Percentiles rank a stretch among this genome's conserved stretches.
phyloP scores from a whole-genome alignment of 148 eudicot species.

The Suaeda aralocaspica region DNA sequence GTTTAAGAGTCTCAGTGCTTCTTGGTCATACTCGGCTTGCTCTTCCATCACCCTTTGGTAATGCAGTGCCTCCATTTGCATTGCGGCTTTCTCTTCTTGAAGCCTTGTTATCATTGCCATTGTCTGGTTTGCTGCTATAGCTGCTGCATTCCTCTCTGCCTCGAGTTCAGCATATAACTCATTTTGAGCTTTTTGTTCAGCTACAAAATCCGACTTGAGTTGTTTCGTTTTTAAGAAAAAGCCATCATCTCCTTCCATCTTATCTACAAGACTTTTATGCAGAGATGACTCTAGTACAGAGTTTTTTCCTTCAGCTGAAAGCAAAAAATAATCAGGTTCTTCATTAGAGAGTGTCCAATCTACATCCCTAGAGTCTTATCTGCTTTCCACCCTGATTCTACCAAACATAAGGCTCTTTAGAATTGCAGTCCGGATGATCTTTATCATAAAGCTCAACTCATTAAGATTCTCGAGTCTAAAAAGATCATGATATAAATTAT shows the following conservation, averaged over 20 bases:
- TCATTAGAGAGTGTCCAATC: too few relatives aligned
- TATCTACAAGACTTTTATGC: constrained; percentile 45
- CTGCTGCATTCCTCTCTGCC: constrained; percentile 88
- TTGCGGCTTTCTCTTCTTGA: constrained; percentile 91
- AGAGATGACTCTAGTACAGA: constrained; percentile 39
- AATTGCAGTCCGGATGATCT: too few relatives aligned
- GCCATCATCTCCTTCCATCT: constrained; percentile 38
- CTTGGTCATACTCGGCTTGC: constrained; percentile 92
- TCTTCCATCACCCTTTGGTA: constrained; percentile 98
- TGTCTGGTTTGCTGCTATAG: constrained; percentile 81
- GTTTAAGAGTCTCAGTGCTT: constrained; percentile 77
- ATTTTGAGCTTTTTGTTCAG: constrained; percentile 57
- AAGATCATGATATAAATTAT: too few relatives aligned
- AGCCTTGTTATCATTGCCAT: constrained; percentile 98
- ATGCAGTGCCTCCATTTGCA: constrained; percentile 96
- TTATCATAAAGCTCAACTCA: too few relatives aligned
- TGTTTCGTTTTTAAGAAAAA: constrained; percentile 28
- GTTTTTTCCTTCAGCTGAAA: constrained; percentile 34
- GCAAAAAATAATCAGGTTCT: too few relatives aligned
- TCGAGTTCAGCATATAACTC: constrained; percentile 69
- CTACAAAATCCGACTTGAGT: constrained; percentile 44
- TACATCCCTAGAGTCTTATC: too few relatives aligned
- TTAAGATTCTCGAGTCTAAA: too few relatives aligned
- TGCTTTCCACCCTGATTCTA: too few relatives aligned
- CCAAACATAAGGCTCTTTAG: too few relatives aligned